Percentiles rank a stretch among this genome's conserved stretches.
Conservation (phyloP, 2,329 filamentous ascomycete species). For the Curvularia sp. region DNA sequence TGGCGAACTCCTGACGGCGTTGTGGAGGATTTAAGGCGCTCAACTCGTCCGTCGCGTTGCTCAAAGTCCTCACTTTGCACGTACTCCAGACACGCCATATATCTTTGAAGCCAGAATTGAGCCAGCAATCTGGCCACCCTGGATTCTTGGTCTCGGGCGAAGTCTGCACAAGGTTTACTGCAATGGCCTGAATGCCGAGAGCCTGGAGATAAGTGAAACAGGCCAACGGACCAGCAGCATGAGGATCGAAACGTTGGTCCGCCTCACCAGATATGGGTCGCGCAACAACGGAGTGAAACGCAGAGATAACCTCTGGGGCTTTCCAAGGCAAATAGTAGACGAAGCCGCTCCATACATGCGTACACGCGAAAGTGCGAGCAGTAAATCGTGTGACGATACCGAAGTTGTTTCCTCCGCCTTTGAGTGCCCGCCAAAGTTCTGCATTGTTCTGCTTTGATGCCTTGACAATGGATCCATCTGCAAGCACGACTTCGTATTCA, state of each 20-base stretch:
- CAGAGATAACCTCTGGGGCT: slow-evolving; percentile 16
- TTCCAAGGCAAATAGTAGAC: slow-evolving; percentile 26
- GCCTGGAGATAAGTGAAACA: slow-evolving; percentile 66
- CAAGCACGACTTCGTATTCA: slow-evolving; percentile 49
- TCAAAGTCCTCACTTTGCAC: slow-evolving; percentile 41
- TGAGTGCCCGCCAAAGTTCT: slow-evolving; percentile 44
- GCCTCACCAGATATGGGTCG: slow-evolving; percentile 10
- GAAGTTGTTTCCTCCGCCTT: slow-evolving; percentile 50
- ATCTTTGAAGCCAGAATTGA: slow-evolving; percentile 37
- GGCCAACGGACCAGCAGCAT: slow-evolving; percentile 60
- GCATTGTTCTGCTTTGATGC: slow-evolving; percentile 37
- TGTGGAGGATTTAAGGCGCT: slow-evolving; percentile 25
- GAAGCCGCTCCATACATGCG: slow-evolving; percentile 47
- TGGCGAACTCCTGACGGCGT: slow-evolving; percentile 42
- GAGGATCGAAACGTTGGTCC: slow-evolving; percentile 41
- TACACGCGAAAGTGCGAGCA: slow-evolving; percentile 24
- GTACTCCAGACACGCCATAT: slow-evolving; percentile 50
- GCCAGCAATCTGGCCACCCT: slow-evolving; percentile 45
- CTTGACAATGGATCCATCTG: slow-evolving; percentile 43
- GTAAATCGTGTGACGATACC: slow-evolving; percentile 47
- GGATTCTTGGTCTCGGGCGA: slow-evolving; percentile 27
- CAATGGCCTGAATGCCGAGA: slow-evolving; percentile 59
- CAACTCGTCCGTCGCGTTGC: slow-evolving; percentile 47
- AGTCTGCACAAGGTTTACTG: slow-evolving; percentile 56
- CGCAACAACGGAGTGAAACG: slow-evolving; percentile 19